phyloP scores from a whole-genome alignment of 2,329 filamentous ascomycete genomes.

The Trichophyton benhamiae region DNA sequence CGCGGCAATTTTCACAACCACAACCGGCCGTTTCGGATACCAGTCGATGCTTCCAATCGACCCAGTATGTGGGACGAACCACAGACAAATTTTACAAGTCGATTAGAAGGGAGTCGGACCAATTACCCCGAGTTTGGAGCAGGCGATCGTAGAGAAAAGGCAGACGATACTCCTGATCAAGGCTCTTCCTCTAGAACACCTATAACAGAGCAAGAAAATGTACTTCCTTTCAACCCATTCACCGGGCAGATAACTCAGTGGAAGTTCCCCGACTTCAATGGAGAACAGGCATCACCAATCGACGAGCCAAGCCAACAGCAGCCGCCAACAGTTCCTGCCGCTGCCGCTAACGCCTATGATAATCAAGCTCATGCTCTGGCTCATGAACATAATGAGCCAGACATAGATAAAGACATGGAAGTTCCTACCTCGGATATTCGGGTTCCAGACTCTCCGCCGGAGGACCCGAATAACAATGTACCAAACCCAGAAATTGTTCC shows the following conservation, averaged over 20 bases:
- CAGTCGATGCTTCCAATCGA: background rate
- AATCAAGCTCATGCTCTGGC: background rate
- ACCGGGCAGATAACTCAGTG: background rate
- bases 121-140: background rate
- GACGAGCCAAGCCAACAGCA: background rate
- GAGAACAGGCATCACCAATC: background rate
- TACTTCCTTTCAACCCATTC: background rate
- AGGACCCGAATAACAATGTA: background rate
- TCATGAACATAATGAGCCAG: background rate
- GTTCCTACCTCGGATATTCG: too few relatives aligned
- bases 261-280: background rate
- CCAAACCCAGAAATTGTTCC: background rate
- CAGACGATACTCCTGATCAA: background rate
- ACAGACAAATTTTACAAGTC: background rate
- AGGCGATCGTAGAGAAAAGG: background rate
- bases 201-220: background rate
- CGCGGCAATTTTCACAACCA: background rate
- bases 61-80: constrained; percentile 2
- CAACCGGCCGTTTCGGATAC: background rate
- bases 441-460: background rate
- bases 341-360: background rate
- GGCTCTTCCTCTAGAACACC: background rate
- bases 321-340: background rate
- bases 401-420: too few relatives aligned
- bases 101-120: background rate